Conservation (phyloP, 2,329 filamentous ascomycete genomes). For the Drechslerella stenobrocha region DNA sequence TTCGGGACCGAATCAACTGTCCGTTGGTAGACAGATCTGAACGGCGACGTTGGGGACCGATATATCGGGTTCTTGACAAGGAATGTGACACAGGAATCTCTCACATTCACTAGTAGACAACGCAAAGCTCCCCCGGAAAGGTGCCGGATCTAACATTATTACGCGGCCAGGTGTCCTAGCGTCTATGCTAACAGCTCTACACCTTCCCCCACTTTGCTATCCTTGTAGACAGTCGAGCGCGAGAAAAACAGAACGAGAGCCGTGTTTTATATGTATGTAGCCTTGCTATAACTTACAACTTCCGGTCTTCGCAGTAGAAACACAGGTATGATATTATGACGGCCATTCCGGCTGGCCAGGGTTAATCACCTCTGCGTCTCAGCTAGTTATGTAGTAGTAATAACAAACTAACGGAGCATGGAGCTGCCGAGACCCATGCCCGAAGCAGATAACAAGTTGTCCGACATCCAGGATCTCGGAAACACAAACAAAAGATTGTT, state of each 20-base stretch:
- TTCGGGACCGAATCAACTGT: not conserved
- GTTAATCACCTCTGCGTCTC: no score
- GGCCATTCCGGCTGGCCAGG: no score
- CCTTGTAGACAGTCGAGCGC: no score
- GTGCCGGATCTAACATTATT: no score
- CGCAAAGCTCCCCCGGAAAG: not conserved
- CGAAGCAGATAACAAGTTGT: not conserved
- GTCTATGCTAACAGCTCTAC: no score
- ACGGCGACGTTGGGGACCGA: not conserved
- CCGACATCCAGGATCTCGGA: not conserved
- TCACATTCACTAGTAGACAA: not conserved
- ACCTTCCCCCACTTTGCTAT: no score
- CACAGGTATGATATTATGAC: no score
- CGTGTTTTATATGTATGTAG: not conserved
- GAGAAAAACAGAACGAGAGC: no score
- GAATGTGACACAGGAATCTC: not conserved
- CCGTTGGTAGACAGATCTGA: not conserved
- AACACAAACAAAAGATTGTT: not conserved
- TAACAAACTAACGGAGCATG: slow-evolving; percentile 2
- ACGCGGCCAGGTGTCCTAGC: no score
- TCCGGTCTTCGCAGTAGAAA: no score
- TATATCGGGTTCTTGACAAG: slow-evolving; percentile 4
- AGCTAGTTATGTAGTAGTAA: no score
- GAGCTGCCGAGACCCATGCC: not conserved
- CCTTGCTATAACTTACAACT: not conserved